A percentile compares a stretch with the other conserved stretches of the same genome.
phyloP scores from a whole-genome alignment of 306 rosid species.

The Cucurbita argyrosperma region DNA sequence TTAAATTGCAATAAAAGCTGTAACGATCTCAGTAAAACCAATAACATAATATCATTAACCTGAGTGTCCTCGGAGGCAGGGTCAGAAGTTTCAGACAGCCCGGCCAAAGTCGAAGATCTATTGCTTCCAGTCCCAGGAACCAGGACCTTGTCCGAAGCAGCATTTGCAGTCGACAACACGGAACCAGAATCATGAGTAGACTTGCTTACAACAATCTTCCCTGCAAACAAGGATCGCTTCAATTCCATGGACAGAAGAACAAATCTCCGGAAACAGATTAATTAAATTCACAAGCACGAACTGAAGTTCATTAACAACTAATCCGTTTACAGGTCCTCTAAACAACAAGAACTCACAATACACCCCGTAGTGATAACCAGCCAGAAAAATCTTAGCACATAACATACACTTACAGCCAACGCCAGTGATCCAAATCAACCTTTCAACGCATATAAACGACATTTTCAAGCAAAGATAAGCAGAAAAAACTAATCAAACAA shows the following conservation, averaged over 20 bases:
- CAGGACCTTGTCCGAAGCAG: constrained; percentile 59
- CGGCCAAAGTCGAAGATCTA: constrained; percentile 33
- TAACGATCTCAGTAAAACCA: neutral
- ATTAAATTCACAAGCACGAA: neutral
- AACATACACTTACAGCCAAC: neutral
- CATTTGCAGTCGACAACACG: constrained; percentile 28
- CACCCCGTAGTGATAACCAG: neutral
- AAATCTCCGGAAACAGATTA: neutral
- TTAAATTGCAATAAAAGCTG: neutral
- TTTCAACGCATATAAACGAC: neutral
- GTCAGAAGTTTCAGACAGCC: constrained; percentile 34
- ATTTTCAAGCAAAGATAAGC: neutral
- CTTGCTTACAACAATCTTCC: constrained; percentile 45
- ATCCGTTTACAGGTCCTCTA: too few species aligned
- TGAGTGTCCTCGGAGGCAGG: constrained; percentile 38
- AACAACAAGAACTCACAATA: neutral
- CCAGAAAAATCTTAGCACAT: neutral
- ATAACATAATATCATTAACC: constrained; percentile 22
- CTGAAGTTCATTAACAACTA: neutral
- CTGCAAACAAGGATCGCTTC: constrained; percentile 30
- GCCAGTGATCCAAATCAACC: neutral
- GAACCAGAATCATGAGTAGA: constrained; percentile 52
- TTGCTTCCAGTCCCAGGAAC: constrained; percentile 51
- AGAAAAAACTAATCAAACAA: neutral
- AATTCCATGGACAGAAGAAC: neutral